Percentiles rank a stretch among this genome's conserved stretches.
These are phyloP conservation scores for Helianthus tuberosus DNA, from an alignment of 129 eudicot genomes.

Conservation along the genomic window DNA sequence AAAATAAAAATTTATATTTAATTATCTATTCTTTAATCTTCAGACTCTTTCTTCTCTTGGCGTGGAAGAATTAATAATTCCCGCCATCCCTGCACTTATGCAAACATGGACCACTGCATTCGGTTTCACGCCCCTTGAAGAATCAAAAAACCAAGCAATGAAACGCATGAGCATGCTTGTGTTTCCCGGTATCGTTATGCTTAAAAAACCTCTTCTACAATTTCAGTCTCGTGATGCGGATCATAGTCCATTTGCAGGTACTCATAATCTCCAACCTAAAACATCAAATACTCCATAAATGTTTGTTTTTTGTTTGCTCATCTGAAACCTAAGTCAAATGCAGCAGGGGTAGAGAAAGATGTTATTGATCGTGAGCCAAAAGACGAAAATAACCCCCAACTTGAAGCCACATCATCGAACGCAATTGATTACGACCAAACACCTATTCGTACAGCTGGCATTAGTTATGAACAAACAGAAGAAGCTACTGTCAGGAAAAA, in stretches of 20 bases:
- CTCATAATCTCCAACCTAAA: neutral
- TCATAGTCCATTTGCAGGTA: slow-evolving; percentile 48
- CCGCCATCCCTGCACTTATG: slow-evolving; percentile 59
- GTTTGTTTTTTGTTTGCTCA: neutral
- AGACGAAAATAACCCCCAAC: neutral
- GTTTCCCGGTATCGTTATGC: slow-evolving; percentile 62
- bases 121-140: slow-evolving; percentile 52
- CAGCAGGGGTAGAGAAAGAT: slow-evolving; percentile 11
- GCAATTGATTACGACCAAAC: slow-evolving; percentile 16
- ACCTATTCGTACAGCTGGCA: neutral
- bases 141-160: slow-evolving; percentile 42
- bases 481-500: too few relatives aligned
- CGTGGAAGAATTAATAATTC: slow-evolving; percentile 65
- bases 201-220: slow-evolving; percentile 49
- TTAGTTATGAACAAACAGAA: slow-evolving; percentile 10
- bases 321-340: neutral
- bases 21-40: neutral
- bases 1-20: neutral
- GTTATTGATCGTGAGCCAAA: slow-evolving; percentile 9
- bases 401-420: slow-evolving; percentile 9
- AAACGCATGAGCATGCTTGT: slow-evolving; percentile 47
- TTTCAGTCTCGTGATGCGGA: slow-evolving; percentile 20
- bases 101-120: slow-evolving; percentile 67
- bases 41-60: slow-evolving; percentile 58
- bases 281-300: neutral